These are phyloP conservation scores for Baeospora myosura DNA, from an alignment of 1,284 basidiomycete species.

Conservation along the genomic window DNA sequence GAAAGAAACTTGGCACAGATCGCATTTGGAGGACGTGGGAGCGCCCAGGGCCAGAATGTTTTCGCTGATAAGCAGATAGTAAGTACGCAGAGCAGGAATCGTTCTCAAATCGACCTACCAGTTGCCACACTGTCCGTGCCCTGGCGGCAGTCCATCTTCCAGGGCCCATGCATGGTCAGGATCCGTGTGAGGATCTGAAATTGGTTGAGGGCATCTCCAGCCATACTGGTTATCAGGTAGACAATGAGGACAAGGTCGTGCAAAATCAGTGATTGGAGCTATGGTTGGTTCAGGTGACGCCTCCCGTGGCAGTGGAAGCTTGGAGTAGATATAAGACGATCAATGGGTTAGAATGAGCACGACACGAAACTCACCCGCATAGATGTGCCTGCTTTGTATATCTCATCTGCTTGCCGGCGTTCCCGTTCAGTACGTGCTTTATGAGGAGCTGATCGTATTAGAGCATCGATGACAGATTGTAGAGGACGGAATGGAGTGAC, in stretches of 20 bases:
- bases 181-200: slow-evolving; percentile 58
- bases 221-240: slow-evolving; percentile 54
- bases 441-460: slow-evolving; percentile 58
- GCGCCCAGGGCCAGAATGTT: slow-evolving; percentile 60
- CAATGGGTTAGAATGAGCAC: neutral
- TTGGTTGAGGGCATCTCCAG: slow-evolving; percentile 68
- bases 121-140: slow-evolving; percentile 69
- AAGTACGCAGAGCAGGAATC: neutral
- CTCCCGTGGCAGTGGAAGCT: slow-evolving; percentile 70
- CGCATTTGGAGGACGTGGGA: slow-evolving; percentile 69
- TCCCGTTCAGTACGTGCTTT: slow-evolving; percentile 58
- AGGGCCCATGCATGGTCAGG: slow-evolving; percentile 63
- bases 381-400: slow-evolving; percentile 55
- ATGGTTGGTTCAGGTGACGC: slow-evolving; percentile 67
- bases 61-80: slow-evolving; percentile 39
- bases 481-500: slow-evolving; percentile 64
- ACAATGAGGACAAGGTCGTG: slow-evolving; percentile 72
- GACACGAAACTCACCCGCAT: slow-evolving; percentile 51
- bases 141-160: slow-evolving; percentile 66
- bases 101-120: slow-evolving; percentile 37
- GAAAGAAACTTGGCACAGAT: slow-evolving; percentile 70
- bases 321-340: slow-evolving; percentile 1
- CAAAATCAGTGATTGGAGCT: slow-evolving; percentile 51
- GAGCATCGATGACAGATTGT: slow-evolving; percentile 60
- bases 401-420: slow-evolving; percentile 66